Base-by-base conservation (phyloP, 2,329 filamentous ascomycete genomes). In the Daldinia eschscholtzii region DNA sequence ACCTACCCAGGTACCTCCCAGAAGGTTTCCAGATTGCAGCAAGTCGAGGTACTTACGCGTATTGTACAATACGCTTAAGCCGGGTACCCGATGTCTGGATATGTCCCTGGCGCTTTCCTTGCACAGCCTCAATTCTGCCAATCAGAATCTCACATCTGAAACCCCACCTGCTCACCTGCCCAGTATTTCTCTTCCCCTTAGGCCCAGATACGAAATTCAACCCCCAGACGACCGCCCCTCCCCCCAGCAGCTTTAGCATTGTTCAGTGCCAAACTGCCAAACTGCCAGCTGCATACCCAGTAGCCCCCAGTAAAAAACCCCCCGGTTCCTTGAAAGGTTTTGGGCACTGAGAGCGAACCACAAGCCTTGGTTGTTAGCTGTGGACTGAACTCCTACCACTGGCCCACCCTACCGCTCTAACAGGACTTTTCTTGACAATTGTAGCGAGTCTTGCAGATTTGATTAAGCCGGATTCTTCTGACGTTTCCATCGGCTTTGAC, bases 401-500 rank as follows among this genome's bases (percentile, higher is more conserved):
- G 35, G 33, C 33, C 30, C 52, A 55, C 46, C 26, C 23, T 50
- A 50, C 23, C 46, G 46, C 33, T 55, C 18, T 48, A 37, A 59
- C 46, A 67, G 59, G 60, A 63, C 57, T 13, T 39, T 64, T 35
- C 41, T 46, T 66, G 52, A 64, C 61, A 67, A 67, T 64, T 46
- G 42, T 58, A 61, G 33, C 50, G 52, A 65, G 44, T 61, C 61
- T 37, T 64, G 57, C 63, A 63, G 63, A 50, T 64, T 65, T 66
- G 65, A 67, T 67, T 69, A 58, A 65, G 58, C 65, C 67, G 68
- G 60, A 65, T 64, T 70, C 70, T 73, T 73, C 70, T 73, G 69
- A 68, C 72, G 70, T 74, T 74, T 75, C 72, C 73, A 73, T 72
- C 70, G 67, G 66, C 68, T 61, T 81, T 73, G 71, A 71, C 67